Evolutionary conservation across 2,329 filamentous ascomycete genomes (phyloP).

Genomic region (Colletotrichum lindemuthianum): DNA sequence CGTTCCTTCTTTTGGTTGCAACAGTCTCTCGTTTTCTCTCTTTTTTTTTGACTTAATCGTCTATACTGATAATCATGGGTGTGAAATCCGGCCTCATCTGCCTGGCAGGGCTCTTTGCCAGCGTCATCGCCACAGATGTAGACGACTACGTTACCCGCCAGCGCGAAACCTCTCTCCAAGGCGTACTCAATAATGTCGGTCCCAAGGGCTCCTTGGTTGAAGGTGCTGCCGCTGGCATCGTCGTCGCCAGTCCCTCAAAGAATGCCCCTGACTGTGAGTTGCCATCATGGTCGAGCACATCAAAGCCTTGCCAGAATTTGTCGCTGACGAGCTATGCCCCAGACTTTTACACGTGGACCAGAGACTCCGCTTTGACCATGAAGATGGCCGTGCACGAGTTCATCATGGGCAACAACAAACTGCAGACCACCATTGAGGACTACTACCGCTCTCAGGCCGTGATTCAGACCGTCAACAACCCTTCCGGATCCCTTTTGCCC

Average conservation of each 20-base stretch:
- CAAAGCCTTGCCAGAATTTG: not conserved
- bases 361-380: conserved; percentile 63
- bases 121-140: conserved; percentile 21
- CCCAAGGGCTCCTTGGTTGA: conserved; percentile 56
- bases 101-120: conserved; percentile 14
- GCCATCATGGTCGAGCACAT: not conserved
- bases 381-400: conserved; percentile 64
- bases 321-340: conserved; percentile 36
- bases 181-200: conserved; percentile 66
- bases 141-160: conserved; percentile 54
- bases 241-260: conserved; percentile 66
- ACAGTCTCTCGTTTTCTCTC: too few species aligned
- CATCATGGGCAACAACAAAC: conserved; percentile 54
- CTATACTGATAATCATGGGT: conserved; percentile 2
- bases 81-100: conserved; percentile 6
- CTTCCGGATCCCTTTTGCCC: conserved; percentile 58
- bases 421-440: conserved; percentile 59
- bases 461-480: conserved; percentile 62
- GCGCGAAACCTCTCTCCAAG: conserved; percentile 58
- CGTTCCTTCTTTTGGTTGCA: not conserved
- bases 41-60: not conserved
- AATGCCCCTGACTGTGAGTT: conserved; percentile 62
- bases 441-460: conserved; percentile 63
- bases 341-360: conserved; percentile 69
- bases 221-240: conserved; percentile 59